Evolutionary conservation across 177 flowering plant genomes (phyloP), one percentile per base, ranked within the genome.

Genomic region (Vitis hybrid): DNA sequence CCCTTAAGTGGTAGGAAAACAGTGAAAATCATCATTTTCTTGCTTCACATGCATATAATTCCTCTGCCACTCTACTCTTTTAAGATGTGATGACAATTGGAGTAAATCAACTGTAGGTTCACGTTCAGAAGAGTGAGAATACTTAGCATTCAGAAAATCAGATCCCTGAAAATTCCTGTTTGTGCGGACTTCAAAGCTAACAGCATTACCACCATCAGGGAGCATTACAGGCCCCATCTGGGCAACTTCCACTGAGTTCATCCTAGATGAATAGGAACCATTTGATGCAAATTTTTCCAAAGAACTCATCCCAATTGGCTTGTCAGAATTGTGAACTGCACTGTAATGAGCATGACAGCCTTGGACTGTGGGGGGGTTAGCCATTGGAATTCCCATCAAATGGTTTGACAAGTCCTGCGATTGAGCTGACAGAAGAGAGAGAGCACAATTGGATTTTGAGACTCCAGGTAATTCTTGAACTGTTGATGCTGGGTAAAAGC

Each of bases 391-490:
- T 77, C 60, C 72, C 23, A 68, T 48, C 18, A 32, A 69, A 52
- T 69, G 74, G 64, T 30, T 60, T 17, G 72, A 32, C 15, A 55
- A 48, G 30, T 45, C 15, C 54, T 64, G 78, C 23, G 80, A 76
- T 39, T 71, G 72, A 71, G 76, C 64, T 80, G 83, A 80, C 83
- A 80, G 83, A 80, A 80, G 83, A 80, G 83, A 80, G 83, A 77
- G 83, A 80, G 83, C 83, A 80, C 83, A 60, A 34, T 64, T 60
- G 57, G 80, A 52, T 51, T 63, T 56, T 32, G 67, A 66, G 1
- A 64, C 65, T 56, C 64, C 68, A 68, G 69, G 48, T 32, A 55
- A 14, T 6, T 71, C 66, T 11, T 62, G 72, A 30, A 56, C 11
- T 0, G 65, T 60, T 17, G 77, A 21, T 51, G 68, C 65, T 56